A percentile compares a stretch with the other conserved stretches of the same genome.
phyloP scores from a whole-genome alignment of 805 yeast species.

The Torulaspora franciscae region DNA sequence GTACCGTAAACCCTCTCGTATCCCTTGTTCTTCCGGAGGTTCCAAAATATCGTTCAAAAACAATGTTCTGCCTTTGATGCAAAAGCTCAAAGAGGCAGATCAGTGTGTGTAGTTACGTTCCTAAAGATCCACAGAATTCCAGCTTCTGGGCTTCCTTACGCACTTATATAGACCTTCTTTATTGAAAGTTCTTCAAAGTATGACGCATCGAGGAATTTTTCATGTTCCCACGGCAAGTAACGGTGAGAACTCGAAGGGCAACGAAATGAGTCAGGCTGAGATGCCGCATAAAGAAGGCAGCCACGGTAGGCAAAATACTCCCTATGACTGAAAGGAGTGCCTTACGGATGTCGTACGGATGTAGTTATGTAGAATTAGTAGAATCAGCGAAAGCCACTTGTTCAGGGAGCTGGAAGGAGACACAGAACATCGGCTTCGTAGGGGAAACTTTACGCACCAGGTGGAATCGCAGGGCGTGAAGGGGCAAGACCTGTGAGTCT shows the following conservation, averaged over 20 bases:
- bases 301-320: neutral
- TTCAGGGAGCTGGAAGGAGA: constrained; percentile 67
- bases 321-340: neutral
- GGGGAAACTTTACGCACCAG: constrained; percentile 93
- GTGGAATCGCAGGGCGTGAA: constrained; percentile 58
- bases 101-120: neutral
- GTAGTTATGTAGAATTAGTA: constrained; percentile 2
- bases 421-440: constrained; percentile 93
- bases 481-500: constrained; percentile 44
- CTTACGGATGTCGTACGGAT: neutral
- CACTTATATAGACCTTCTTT: neutral
- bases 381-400: constrained; percentile 37
- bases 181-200: neutral
- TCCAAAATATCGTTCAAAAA: neutral
- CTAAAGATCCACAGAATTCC: neutral
- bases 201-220: constrained; percentile 10
- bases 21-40: neutral
- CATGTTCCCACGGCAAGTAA: constrained; percentile 3
- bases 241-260: neutral
- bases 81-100: neutral
- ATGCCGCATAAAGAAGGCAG: neutral
- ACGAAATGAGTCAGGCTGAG: constrained; percentile 6
- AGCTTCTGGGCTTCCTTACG: neutral
- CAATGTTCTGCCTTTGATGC: neutral
- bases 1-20: neutral